Conservation (phyloP, 106 monocot genomes). For the Acorus calamus region DNA sequence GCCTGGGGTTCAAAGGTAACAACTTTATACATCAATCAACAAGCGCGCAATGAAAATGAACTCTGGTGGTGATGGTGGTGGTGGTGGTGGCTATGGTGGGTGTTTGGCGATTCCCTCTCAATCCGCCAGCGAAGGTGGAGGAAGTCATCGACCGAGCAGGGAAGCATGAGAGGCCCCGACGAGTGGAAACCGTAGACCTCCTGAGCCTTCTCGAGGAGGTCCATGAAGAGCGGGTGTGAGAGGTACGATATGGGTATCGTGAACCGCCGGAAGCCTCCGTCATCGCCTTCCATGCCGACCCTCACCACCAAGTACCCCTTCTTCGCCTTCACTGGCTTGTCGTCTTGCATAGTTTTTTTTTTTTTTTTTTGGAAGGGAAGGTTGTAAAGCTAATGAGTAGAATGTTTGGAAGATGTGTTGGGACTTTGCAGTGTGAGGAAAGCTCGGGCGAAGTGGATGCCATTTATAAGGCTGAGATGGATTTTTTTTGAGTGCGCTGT, state of each 20-base stretch:
- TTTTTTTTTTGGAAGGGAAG: no score
- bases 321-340: constrained; percentile 35
- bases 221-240: constrained; percentile 37
- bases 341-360: constrained; percentile 8
- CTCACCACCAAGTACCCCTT: constrained; percentile 39
- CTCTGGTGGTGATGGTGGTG: no score
- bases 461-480: no score
- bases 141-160: constrained; percentile 64
- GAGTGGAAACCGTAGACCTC: constrained; percentile 49
- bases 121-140: constrained; percentile 44
- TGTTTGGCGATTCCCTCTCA: constrained; percentile 2
- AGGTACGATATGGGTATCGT: constrained; percentile 58
- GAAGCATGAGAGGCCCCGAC: constrained; percentile 45
- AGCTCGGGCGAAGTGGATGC: no score
- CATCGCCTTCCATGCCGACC: constrained; percentile 30
- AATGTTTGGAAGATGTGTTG: no score
- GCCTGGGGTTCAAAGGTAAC: no score
- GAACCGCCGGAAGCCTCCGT: constrained; percentile 21
- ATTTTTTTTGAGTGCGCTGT: no score
- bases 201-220: constrained; percentile 36
- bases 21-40: no score
- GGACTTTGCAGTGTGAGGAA: no score
- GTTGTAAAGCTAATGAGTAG: no score
- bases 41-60: no score
- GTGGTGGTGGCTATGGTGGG: no score